Percentiles rank a stretch among this genome's conserved stretches.
phyloP scores from a whole-genome alignment of 1,139 yeast species.

The Oligophagozyma castellii region DNA sequence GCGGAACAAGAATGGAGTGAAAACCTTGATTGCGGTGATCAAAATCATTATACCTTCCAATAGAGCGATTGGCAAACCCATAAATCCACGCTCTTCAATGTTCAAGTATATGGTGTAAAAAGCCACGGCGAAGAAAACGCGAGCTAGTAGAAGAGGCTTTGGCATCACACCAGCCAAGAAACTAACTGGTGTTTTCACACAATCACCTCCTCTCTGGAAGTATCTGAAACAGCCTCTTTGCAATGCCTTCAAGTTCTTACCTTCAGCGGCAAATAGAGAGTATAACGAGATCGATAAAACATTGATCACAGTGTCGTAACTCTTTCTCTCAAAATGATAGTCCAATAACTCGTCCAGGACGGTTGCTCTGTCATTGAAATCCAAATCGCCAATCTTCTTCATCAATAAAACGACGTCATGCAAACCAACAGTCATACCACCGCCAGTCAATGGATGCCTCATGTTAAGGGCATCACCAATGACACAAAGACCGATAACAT shows the following conservation, averaged over 20 bases:
- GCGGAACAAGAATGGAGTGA: conserved; percentile 53
- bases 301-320: conserved; percentile 71
- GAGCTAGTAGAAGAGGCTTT: conserved; percentile 56
- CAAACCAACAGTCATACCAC: conserved; percentile 97
- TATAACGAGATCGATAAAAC: conserved; percentile 84
- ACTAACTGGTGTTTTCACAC: conserved; percentile 67
- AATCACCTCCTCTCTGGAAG: conserved; percentile 72
- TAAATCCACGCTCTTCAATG: conserved; percentile 47
- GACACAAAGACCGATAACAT: conserved; percentile 64
- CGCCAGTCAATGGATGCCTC: conserved; percentile 98
- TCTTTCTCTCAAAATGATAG: conserved; percentile 70
- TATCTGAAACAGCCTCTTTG: conserved; percentile 86
- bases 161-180: conserved; percentile 75
- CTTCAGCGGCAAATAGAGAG: conserved; percentile 80
- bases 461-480: conserved; percentile 91
- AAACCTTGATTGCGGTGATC: conserved; percentile 61
- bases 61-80: conserved; percentile 62
- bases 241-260: conserved; percentile 45
- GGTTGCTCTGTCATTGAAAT: conserved; percentile 41
- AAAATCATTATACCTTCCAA: conserved; percentile 57
- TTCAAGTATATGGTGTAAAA: conserved; percentile 67
- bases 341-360: conserved; percentile 42
- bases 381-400: conserved; percentile 34
- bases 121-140: conserved; percentile 85
- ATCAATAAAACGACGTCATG: conserved; percentile 67